Percentiles rank a stretch among this genome's conserved stretches.
Conservation (phyloP, 768 basidiomycete species). For the Tylopilus sp. region DNA sequence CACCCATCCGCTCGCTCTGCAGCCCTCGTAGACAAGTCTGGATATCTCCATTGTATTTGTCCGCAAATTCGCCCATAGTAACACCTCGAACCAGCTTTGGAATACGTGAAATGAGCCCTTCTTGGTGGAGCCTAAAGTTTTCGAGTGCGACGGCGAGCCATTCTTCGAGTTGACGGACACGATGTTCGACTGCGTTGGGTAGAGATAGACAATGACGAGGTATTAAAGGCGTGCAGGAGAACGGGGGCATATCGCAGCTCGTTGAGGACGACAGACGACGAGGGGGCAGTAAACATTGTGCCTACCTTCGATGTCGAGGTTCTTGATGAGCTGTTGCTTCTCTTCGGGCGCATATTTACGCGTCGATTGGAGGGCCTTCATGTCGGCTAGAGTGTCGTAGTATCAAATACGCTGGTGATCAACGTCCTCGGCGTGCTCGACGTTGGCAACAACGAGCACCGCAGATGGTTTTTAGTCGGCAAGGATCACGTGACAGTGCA, state of each 20-base stretch:
- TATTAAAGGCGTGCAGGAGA: not conserved
- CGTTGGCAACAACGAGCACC: not conserved
- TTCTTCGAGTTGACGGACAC: conserved; percentile 68
- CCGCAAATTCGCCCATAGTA: conserved; percentile 73
- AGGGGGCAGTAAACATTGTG: not conserved
- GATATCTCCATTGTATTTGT: conserved; percentile 73
- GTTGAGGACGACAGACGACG: not conserved
- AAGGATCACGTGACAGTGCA: conserved; percentile 7
- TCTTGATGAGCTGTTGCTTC: conserved; percentile 70
- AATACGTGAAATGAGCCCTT: conserved; percentile 68
- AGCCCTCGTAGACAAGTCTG: conserved; percentile 67
- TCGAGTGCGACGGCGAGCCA: conserved; percentile 72
- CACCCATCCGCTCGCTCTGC: conserved; percentile 58
- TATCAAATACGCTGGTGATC: not conserved
- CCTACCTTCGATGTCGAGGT: conserved; percentile 78
- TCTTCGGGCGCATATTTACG: conserved; percentile 58
- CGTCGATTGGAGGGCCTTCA: conserved; percentile 20
- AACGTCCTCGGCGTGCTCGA: conserved; percentile 3
- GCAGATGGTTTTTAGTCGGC: not conserved
- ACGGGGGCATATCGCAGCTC: no score
- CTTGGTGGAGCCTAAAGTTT: conserved; percentile 72
- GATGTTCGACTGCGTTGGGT: conserved; percentile 57
- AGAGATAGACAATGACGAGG: not conserved
- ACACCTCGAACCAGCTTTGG: conserved; percentile 71
- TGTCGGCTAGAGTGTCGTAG: conserved; percentile 1